Conservation (phyloP, 1,284 basidiomycete species). For the Marasmius fiardii region DNA sequence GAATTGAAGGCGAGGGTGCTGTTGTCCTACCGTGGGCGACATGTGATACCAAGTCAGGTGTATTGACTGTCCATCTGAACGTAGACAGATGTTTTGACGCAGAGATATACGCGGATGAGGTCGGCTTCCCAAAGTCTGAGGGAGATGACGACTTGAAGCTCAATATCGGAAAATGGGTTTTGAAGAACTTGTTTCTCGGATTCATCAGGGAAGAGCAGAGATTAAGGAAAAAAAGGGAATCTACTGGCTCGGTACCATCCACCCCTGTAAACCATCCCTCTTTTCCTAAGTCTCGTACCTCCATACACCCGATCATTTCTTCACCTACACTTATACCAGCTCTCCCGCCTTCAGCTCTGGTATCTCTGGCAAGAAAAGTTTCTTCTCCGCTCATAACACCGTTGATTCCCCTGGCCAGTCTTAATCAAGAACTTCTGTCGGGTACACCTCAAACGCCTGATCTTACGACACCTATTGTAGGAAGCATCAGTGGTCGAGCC, state of each 20-base stretch:
- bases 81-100: conserved; percentile 84
- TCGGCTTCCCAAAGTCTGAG: conserved; percentile 57
- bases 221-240: conserved; percentile 13
- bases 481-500: not conserved
- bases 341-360: conserved; percentile 44
- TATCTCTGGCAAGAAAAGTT: conserved; percentile 27
- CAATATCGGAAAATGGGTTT: conserved; percentile 79
- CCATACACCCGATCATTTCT: conserved; percentile 35
- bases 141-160: conserved; percentile 77
- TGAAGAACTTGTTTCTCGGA: conserved; percentile 69
- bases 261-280: not conserved
- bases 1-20: conserved; percentile 89
- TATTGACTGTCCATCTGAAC: conserved; percentile 85
- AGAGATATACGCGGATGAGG: conserved; percentile 94
- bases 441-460: conserved; percentile 29
- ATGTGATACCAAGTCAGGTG: conserved; percentile 88
- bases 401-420: conserved; percentile 47
- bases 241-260: not conserved
- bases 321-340: conserved; percentile 67
- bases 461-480: conserved; percentile 25
- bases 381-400: conserved; percentile 55
- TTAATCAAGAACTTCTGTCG: conserved; percentile 26
- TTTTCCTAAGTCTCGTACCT: not conserved
- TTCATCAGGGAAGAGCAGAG: conserved; percentile 68
- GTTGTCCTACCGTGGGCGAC: conserved; percentile 84